Conservation (phyloP, 2,329 filamentous ascomycete genomes). For the Ceratocystis diversiconidia region DNA sequence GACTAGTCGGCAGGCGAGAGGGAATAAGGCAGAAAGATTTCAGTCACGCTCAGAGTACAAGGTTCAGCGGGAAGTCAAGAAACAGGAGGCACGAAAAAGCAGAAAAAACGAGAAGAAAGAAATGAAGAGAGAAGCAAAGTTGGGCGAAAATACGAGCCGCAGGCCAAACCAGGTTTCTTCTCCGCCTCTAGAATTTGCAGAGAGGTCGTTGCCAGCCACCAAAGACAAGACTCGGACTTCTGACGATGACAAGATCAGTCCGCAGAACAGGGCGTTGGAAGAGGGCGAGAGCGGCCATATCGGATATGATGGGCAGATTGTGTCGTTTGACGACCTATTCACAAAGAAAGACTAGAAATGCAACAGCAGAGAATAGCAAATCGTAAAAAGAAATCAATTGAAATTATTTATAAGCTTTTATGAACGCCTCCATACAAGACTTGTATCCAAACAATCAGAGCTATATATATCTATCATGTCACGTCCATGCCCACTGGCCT, state of each 20-base stretch:
- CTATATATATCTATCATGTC: background rate
- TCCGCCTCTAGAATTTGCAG: too few relatives aligned
- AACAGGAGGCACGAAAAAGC: background rate
- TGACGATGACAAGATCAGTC: conserved; percentile 25
- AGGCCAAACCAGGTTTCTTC: too few relatives aligned
- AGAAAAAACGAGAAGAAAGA: background rate
- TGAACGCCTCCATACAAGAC: background rate
- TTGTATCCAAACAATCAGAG: background rate
- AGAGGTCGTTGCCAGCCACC: background rate
- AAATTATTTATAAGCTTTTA: background rate
- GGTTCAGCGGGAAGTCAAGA: background rate
- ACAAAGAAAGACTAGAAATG: background rate
- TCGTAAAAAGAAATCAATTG: background rate
- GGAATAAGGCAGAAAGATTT: background rate
- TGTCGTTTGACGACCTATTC: conserved; percentile 29
- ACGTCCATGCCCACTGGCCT: conserved; percentile 23
- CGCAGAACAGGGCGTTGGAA: conserved; percentile 11
- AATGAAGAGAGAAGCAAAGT: background rate
- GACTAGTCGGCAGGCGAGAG: background rate
- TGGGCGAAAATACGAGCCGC: background rate
- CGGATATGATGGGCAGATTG: conserved; percentile 23
- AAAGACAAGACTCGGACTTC: conserved; percentile 18
- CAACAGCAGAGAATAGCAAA: background rate
- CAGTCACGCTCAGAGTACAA: background rate
- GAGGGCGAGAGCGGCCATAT: conserved; percentile 22